phyloP scores from a whole-genome alignment of 2,329 filamentous ascomycete genomes.

The Aspergillus fijiensis region DNA sequence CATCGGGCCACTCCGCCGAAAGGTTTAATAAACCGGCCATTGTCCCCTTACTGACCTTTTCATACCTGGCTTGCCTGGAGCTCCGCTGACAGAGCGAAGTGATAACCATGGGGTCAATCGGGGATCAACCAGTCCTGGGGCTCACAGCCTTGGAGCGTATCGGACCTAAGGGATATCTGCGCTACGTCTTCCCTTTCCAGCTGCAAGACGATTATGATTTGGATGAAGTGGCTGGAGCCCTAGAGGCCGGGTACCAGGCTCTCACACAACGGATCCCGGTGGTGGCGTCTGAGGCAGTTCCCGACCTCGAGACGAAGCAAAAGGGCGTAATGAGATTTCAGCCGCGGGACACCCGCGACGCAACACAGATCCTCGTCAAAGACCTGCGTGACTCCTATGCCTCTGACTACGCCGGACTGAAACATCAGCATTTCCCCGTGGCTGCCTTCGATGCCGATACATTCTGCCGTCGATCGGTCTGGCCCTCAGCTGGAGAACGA shows the following conservation, averaged over 20 bases:
- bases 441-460: constrained; percentile 50
- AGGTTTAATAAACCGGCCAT: not conserved
- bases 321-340: constrained; percentile 34
- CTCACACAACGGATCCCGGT: constrained; percentile 31
- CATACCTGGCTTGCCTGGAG: not conserved
- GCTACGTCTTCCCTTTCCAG: constrained; percentile 38
- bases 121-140: constrained; percentile 16
- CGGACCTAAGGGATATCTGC: constrained; percentile 37
- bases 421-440: constrained; percentile 45
- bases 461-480: constrained; percentile 29
- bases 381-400: constrained; percentile 14
- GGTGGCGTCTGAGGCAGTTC: constrained; percentile 34
- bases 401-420: constrained; percentile 41
- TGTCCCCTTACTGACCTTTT: not conserved
- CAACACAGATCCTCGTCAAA: not conserved
- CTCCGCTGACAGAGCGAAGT: not conserved
- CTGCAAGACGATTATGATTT: constrained; percentile 33
- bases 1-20: not conserved
- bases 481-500: constrained; percentile 39
- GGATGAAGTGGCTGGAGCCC: constrained; percentile 24
- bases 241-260: constrained; percentile 32
- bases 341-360: not conserved
- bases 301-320: constrained; percentile 31
- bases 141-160: constrained; percentile 35
- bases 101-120: constrained; percentile 8